Evolutionary conservation across 202 grass and related monocot species (phyloP), one percentile per base, ranked within the genome.

Genomic region (Carex arenaria): DNA sequence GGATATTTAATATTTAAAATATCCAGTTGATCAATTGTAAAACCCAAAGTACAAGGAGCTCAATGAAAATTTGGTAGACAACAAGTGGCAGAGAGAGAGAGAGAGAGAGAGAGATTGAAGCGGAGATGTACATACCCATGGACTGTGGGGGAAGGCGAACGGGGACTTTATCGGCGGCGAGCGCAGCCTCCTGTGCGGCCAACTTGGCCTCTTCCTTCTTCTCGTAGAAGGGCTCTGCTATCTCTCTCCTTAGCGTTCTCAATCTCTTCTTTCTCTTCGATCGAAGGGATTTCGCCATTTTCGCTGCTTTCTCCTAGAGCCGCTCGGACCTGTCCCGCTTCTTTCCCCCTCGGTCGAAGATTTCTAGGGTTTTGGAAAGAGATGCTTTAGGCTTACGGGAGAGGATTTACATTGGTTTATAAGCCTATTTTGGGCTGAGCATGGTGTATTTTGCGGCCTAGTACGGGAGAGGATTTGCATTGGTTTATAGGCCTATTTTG

Each of bases 211-310:
- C 89, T 67, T 98, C 93, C 84, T 98, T 91, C 95, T 98, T 89
- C 31, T 98, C 93, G 83, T 98, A 98, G 89, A 93, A 98, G 32
- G 95, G 95, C 86, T 95, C 72, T 11, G 61, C 86, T 10, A 98
- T 88, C 87, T 93, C 95, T 59, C 95, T 89, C 51, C 95, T 81
- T 10, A 95, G 85, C 55, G 89, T 95, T 55, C 93, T 83, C 80
- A 98, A 76, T 66, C 92, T 89, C 90, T 91, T 98, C 95, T 98
- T 90, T 74, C 64, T 86, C 89, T 98, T 98, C 31, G 95, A 94
- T 1, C 89, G 82, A 71, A 95, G 86, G 62, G 91, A 98, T 87
- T 98, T 98, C 52, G 92, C 95, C 95, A 98, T 98, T 85, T 47
- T 84, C 79, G 59, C 74, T 51, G 64, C 71, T 77, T 82, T 60